Conservation (phyloP, 2,329 filamentous ascomycete species). For the Harringtonia lauricola region DNA sequence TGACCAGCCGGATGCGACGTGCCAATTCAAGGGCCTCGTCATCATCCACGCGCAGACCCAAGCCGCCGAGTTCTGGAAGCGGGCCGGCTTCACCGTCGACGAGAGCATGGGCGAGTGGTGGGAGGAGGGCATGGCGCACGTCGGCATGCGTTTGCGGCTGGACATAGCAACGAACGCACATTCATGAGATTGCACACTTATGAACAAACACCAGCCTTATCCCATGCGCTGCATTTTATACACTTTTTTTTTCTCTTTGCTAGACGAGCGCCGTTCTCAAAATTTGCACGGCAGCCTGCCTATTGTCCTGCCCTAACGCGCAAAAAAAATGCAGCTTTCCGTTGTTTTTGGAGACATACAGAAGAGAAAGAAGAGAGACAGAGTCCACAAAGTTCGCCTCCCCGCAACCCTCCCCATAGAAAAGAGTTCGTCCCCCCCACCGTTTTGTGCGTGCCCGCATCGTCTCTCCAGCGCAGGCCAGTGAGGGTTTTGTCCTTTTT, state of each 20-base stretch:
- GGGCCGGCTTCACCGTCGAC: slow-evolving; percentile 65
- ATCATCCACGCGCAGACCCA: slow-evolving; percentile 69
- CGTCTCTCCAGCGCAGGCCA: no score
- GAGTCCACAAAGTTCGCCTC: slow-evolving; percentile 15
- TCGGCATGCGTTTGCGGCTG: slow-evolving; percentile 64
- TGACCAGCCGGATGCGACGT: slow-evolving; percentile 33
- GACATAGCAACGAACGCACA: slow-evolving; percentile 10
- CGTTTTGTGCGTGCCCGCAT: slow-evolving; percentile 1
- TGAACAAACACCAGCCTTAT: no score
- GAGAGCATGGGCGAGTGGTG: slow-evolving; percentile 64
- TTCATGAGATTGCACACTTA: no score
- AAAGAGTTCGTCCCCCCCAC: no score
- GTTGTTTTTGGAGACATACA: slow-evolving; percentile 2
- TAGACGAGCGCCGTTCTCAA: background rate
- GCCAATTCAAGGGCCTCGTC: slow-evolving; percentile 52
- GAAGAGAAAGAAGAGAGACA: slow-evolving; percentile 15
- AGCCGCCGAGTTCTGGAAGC: slow-evolving; percentile 54
- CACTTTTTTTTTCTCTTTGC: slow-evolving; percentile 7
- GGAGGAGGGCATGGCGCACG: slow-evolving; percentile 75
- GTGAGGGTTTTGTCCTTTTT: no score
- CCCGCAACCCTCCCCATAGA: slow-evolving; percentile 14
- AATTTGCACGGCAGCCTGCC: background rate
- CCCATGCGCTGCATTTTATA: no score
- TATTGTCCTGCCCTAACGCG: background rate
- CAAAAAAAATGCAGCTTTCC: slow-evolving; percentile 21